phyloP scores from a whole-genome alignment of 2,329 filamentous ascomycete species.

The Albifimbria verrucaria region DNA sequence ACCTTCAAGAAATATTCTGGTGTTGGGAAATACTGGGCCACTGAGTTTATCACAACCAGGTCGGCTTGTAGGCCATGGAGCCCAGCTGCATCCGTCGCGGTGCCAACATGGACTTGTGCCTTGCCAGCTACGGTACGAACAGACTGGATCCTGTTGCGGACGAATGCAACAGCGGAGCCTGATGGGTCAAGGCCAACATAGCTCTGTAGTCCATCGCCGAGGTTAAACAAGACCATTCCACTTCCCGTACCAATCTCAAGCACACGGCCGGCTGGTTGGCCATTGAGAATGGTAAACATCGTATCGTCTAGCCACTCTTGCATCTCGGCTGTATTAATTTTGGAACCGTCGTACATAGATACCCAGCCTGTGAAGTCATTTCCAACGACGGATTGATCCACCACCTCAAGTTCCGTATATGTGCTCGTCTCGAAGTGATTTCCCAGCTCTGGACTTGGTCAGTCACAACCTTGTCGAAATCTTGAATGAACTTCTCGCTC shows the following conservation, averaged over 20 bases:
- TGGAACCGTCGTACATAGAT: slow-evolving; percentile 19
- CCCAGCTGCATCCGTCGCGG: slow-evolving; percentile 7
- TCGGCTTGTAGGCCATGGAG: background rate
- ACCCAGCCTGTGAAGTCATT: slow-evolving; percentile 21
- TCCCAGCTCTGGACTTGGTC: background rate
- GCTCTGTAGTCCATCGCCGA: slow-evolving; percentile 8
- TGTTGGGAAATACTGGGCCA: slow-evolving; percentile 6
- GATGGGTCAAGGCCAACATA: slow-evolving; percentile 21
- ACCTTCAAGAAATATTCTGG: slow-evolving; percentile 5
- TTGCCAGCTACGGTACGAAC: slow-evolving; percentile 7
- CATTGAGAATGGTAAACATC: slow-evolving; percentile 10
- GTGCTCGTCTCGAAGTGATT: slow-evolving; percentile 4
- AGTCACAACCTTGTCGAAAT: background rate
- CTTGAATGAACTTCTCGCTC: background rate
- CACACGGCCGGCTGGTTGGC: slow-evolving; percentile 2
- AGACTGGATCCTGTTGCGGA: slow-evolving; percentile 3
- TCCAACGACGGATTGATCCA: slow-evolving; percentile 8
- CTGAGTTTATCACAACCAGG: slow-evolving; percentile 11
- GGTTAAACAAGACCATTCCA: slow-evolving; percentile 24
- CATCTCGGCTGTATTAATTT: slow-evolving; percentile 13
- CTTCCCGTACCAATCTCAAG: slow-evolving; percentile 21
- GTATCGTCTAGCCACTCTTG: slow-evolving; percentile 23
- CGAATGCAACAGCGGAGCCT: slow-evolving; percentile 7
- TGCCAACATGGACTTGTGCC: slow-evolving; percentile 8
- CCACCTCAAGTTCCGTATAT: slow-evolving; percentile 3